Base-by-base conservation (phyloP, 2,329 filamentous ascomycete genomes). In the Penicillium sp. region DNA sequence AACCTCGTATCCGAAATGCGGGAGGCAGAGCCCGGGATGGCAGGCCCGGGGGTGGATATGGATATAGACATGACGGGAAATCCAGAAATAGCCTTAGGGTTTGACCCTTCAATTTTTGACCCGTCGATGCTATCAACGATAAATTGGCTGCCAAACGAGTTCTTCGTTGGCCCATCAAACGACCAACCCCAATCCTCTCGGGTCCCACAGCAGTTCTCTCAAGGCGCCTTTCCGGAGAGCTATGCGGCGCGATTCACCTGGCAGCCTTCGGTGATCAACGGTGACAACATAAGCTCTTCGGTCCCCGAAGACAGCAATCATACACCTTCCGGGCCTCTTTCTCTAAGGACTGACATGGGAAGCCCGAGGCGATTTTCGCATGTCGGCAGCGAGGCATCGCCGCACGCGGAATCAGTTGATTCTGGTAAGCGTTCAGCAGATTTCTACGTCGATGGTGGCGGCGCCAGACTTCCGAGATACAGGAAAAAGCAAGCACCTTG, bases 81-180 rank as follows among this genome's bases (percentile, higher is more conserved):
- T 16, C 53, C 65, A 10, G 66, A 65, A 33, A 57, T 66, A 6
- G 58, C 64, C 9, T 37, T 73, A n/a, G 63, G 61, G 1, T 66
- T 73, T 44, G 63, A 69, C 13, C 66, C 64, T 13, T 61, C 68
- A 1, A 55, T 73, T 13, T 63, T 73, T 13, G 67, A 71, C 35
- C 66, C 66, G 11, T 66, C 69, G 6, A 63, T 69, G 33, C 52
- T 68, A 41, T 71, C 73, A 9, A 69, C 70, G 1, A 70, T 77
- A 19, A 77, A 78, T 49, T 78, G 75, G 75, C 66, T 77, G 5
- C 71, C 74, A 7, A 68, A 70, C 6, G 70, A 74, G 43, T 55
- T 73, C 18, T 66, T 70, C 10, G 58, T 66, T n/a, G 62, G 63
- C 36, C 39, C 64, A 18, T 19, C 62, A 3, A 57, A 54, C 51